A percentile compares a stretch with the other conserved stretches of the same genome.
These are phyloP conservation scores for Flaveria ramosissima DNA, from an alignment of 129 eudicot species.

Conservation along the genomic window DNA sequence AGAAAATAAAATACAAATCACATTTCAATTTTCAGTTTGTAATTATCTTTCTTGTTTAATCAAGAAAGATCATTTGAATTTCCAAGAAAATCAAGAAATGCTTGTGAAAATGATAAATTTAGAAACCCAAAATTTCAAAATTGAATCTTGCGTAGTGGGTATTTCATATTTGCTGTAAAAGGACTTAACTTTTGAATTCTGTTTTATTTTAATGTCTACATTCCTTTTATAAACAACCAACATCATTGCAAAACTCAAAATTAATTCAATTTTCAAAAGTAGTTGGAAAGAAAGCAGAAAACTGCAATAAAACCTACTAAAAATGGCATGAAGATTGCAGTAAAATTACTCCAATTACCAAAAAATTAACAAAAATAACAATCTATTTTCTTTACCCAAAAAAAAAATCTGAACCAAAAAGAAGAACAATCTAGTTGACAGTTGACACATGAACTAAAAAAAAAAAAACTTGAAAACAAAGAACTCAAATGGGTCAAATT, in stretches of 20 bases:
- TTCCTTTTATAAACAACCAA: conserved; percentile 4
- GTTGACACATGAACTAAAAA: conserved; percentile 14
- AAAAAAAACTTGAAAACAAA: not conserved
- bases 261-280: not conserved
- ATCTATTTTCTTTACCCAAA: not conserved
- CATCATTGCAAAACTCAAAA: conserved; percentile 1
- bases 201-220: not conserved
- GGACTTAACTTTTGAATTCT: not conserved
- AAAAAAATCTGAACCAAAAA: no score
- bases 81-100: conserved; percentile 18
- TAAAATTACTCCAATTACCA: not conserved
- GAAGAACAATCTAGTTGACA: not conserved
- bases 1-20: not conserved
- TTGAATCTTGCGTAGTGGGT: not conserved
- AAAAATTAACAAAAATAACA: not conserved
- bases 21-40: not conserved
- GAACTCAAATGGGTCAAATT: not conserved
- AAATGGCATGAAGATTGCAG: not conserved
- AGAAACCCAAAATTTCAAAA: not conserved
- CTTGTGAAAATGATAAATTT: conserved; percentile 3
- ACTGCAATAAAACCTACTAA: not conserved
- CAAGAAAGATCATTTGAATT: not conserved
- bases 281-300: conserved; percentile 2
- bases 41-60: conserved; percentile 4
- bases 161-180: no score